Percentiles rank a stretch among this genome's conserved stretches.
phyloP scores from a whole-genome alignment of 768 basidiomycete genomes.

The Trametes sanguinea region DNA sequence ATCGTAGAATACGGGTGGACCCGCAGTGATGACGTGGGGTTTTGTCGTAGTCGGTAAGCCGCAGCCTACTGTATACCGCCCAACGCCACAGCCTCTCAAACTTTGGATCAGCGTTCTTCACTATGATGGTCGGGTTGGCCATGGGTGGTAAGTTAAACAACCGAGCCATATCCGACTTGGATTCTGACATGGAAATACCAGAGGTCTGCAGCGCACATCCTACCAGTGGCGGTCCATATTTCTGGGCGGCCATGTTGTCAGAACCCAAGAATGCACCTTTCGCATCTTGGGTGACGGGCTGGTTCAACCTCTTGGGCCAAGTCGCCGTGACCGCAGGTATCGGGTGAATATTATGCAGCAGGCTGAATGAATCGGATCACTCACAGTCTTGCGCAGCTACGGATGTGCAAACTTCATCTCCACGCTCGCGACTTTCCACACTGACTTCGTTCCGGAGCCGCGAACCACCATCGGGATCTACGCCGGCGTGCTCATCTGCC shows the following conservation, averaged over 20 bases:
- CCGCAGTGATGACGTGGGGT: constrained; percentile 78
- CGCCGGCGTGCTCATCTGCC: constrained; percentile 66
- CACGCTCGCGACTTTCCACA: constrained; percentile 60
- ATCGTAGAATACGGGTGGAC: constrained; percentile 70
- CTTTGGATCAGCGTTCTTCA: constrained; percentile 48
- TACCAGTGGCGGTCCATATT: constrained; percentile 75
- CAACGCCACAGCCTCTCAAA: not conserved
- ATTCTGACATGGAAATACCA: not conserved
- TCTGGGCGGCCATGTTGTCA: constrained; percentile 80
- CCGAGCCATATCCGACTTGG: no score
- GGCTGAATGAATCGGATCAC: not conserved
- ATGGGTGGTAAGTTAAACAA: constrained; percentile 60
- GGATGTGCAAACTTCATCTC: constrained; percentile 70
- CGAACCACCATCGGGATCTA: constrained; percentile 67
- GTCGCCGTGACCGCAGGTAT: constrained; percentile 79
- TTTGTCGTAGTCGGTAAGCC: constrained; percentile 63
- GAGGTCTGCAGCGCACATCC: constrained; percentile 64
- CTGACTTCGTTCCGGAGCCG: constrained; percentile 57
- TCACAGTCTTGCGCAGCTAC: constrained; percentile 42
- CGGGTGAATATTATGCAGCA: constrained; percentile 37
- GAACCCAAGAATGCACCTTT: constrained; percentile 57
- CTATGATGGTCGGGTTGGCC: constrained; percentile 68
- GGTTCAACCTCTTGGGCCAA: constrained; percentile 76
- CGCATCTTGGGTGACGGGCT: constrained; percentile 75
- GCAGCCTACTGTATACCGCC: not conserved